Evolutionary conservation across 202 grass and related monocot species (phyloP).

Genomic region (Schoenoplectus triqueter): DNA sequence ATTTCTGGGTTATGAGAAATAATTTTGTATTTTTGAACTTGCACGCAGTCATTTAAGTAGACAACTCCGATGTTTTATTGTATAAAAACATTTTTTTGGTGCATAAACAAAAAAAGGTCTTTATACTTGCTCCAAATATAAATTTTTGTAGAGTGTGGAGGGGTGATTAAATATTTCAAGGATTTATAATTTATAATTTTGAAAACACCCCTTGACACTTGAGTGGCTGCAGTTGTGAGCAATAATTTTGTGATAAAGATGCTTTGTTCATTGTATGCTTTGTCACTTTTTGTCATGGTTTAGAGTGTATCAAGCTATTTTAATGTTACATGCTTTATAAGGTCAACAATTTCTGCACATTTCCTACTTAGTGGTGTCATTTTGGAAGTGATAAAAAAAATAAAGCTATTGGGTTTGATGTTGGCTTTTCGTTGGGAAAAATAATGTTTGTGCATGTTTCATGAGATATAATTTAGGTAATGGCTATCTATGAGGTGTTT

Average conservation of each 20-base stretch:
- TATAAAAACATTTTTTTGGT: no score
- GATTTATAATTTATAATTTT: not conserved
- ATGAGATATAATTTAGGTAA: not conserved
- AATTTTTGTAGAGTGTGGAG: not conserved
- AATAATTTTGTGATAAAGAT: conserved; percentile 36
- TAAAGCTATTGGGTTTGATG: conserved; percentile 27
- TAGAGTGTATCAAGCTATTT: conserved; percentile 24
- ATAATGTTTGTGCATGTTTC: conserved; percentile 4
- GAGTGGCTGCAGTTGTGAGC: conserved; percentile 25
- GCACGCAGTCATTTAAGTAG: no score
- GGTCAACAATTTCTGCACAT: conserved; percentile 43
- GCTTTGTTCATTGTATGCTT: conserved; percentile 39
- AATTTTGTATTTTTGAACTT: no score
- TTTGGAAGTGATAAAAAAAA: conserved; percentile 37
- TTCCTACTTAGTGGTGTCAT: conserved; percentile 35
- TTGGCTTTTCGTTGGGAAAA: not conserved
- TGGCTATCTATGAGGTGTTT: conserved; percentile 9
- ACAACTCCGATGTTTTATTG: no score
- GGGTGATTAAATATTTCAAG: not conserved
- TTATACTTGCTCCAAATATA: not conserved
- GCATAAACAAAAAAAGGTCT: no score
- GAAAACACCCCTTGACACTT: conserved; percentile 24
- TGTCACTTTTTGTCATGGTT: conserved; percentile 37
- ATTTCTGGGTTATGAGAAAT: no score
- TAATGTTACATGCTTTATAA: conserved; percentile 29